phyloP scores from a whole-genome alignment of 116 monocot species.

The Dioscorea cayenensis region DNA sequence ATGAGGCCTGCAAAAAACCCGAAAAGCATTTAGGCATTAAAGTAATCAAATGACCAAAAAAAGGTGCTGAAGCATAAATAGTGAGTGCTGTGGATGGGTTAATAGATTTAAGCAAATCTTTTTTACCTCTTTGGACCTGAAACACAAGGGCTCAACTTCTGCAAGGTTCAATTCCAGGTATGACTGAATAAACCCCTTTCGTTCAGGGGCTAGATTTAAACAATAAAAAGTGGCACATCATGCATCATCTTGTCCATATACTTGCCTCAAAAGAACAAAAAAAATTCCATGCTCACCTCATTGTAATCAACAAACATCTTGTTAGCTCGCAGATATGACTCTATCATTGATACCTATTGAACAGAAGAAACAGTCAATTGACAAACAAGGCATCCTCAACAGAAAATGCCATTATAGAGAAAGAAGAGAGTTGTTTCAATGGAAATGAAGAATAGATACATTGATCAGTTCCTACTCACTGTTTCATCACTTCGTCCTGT shows the following conservation, averaged over 20 bases:
- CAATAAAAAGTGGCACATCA: neutral
- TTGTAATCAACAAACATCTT: conserved; percentile 84
- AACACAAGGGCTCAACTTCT: conserved; percentile 69
- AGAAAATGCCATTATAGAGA: neutral
- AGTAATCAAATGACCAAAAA: neutral
- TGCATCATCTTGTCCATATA: neutral
- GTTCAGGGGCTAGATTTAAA: conserved; percentile 39
- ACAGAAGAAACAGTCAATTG: conserved; percentile 2
- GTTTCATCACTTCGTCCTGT: conserved; percentile 92
- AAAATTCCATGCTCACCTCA: conserved; percentile 36
- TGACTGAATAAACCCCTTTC: conserved; percentile 70
- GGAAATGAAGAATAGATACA: neutral
- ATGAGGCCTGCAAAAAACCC: conserved; percentile 53
- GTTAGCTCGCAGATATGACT: conserved; percentile 81
- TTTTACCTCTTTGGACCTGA: conserved; percentile 84
- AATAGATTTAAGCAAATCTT: neutral
- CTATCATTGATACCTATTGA: conserved; percentile 68
- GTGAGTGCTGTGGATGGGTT: neutral
- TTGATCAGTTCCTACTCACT: conserved; percentile 20
- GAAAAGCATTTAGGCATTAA: neutral
- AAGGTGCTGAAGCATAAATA: neutral
- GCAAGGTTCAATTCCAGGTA: conserved; percentile 68
- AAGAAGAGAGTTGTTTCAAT: too few species aligned
- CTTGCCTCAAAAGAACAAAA: neutral
- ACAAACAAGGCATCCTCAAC: neutral